Percentiles rank a stretch among this genome's conserved stretches.
phyloP scores from a whole-genome alignment of 2,329 filamentous ascomycete genomes.

The Fusarium sp. region DNA sequence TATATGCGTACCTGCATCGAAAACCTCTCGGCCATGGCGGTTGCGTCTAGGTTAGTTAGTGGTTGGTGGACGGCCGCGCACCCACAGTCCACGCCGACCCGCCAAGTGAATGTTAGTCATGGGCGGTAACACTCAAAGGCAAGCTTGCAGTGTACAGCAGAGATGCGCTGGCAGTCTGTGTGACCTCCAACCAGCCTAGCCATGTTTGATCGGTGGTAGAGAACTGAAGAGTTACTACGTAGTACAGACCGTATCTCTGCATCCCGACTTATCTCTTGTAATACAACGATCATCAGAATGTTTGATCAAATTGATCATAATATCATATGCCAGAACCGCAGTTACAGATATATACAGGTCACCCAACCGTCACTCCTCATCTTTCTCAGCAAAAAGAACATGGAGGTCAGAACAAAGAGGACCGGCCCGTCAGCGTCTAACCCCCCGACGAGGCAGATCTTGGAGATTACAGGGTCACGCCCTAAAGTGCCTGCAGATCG shows the following conservation, averaged over 20 bases:
- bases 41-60: constrained; percentile 15
- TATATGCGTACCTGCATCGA: constrained; percentile 31
- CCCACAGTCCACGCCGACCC: too few species aligned
- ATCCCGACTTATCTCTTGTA: constrained; percentile 14
- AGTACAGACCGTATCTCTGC: background rate
- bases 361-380: constrained; percentile 19
- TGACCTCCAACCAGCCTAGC: background rate
- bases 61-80: constrained; percentile 7
- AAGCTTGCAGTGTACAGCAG: constrained; percentile 14
- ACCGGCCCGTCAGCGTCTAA: constrained; percentile 14
- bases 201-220: background rate
- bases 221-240: background rate
- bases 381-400: constrained; percentile 19
- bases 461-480: constrained; percentile 44
- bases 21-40: constrained; percentile 13
- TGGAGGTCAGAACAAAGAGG: constrained; percentile 19
- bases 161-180: constrained; percentile 36
- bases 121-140: background rate
- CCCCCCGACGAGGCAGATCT: constrained; percentile 30
- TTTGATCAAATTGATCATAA: constrained; percentile 14
- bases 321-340: background rate
- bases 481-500: constrained; percentile 40
- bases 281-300: background rate
- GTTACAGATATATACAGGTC: background rate
- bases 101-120: background rate